Evolutionary conservation across 225 moss, liverwort and hornwort species (phyloP), one percentile per base, ranked within the genome.

Genomic region (Lunularia cruciata): DNA sequence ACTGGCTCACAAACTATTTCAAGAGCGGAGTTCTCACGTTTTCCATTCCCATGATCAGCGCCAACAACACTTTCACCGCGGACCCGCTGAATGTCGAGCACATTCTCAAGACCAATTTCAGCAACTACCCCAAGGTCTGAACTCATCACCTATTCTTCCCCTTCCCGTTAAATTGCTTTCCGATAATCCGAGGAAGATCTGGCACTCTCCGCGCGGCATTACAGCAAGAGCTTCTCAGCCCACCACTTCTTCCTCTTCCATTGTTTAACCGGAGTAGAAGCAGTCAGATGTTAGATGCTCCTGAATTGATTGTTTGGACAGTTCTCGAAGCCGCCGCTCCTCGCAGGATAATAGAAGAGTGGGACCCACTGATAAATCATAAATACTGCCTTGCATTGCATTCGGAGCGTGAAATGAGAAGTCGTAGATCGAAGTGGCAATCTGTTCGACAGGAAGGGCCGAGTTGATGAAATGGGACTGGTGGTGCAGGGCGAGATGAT

Each of bases 81-180:
- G 74, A 80, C 52, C 80, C 77, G 3, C 22, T 6, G 6, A 84
- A 80, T 27, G 83, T 84, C 45, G 77, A 84, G 74, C 70, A 80
- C 37, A 80, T 84, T 26, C 79, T 84, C 49, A 84, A 84, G 57
- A 74, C 33, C 55, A 84, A 84, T 63, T 84, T 84, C 54, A 47
- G 6, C 48, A 84, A 84, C 67, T 84, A 80, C 28, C 83, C 83
- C 5, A 84, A 84, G 83, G 83, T 80, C 45, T 8, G 10, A 8
- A 13, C 26, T 48, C 48, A 1, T 73, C 51, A 51, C 7, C 2
- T 20, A 19, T 51, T 8, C 51, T 40, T 40, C 40, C n/a, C n/a
- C n/a, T n/a, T n/a, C n/a, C n/a, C n/a, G n/a, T n/a, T n/a, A n/a
- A n/a, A n/a, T n/a, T n/a, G n/a, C n/a, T n/a, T n/a, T n/a, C n/a